phyloP scores from a whole-genome alignment of 2,329 filamentous ascomycete species.

The Coniella lustricola region DNA sequence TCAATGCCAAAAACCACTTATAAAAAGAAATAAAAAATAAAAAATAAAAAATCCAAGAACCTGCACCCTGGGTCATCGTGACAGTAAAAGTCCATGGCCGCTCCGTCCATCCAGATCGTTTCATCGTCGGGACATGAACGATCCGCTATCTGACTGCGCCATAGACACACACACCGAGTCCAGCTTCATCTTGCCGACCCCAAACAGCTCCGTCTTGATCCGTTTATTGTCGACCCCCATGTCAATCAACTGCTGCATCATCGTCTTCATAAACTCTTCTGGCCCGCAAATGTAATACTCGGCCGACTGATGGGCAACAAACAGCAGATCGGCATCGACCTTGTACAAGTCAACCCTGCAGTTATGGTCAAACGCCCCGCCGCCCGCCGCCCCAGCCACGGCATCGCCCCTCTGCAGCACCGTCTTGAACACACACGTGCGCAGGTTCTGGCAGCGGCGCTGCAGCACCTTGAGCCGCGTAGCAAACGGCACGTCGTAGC shows the following conservation, averaged over 20 bases:
- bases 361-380: slow-evolving; percentile 33
- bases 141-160: slow-evolving; percentile 5
- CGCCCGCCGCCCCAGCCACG: slow-evolving; percentile 15
- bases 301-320: slow-evolving; percentile 30
- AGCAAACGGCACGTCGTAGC: slow-evolving; percentile 42
- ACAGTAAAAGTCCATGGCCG: too few relatives aligned
- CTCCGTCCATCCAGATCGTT: slow-evolving; percentile 9
- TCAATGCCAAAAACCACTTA: too few relatives aligned
- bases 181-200: slow-evolving; percentile 28
- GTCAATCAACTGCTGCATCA: slow-evolving; percentile 30
- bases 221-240: slow-evolving; percentile 28
- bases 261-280: slow-evolving; percentile 40
- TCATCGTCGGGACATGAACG: slow-evolving; percentile 13
- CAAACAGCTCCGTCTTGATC: slow-evolving; percentile 34
- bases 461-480: slow-evolving; percentile 38
- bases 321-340: slow-evolving; percentile 33
- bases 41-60: too few relatives aligned
- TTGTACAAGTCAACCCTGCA: slow-evolving; percentile 34
- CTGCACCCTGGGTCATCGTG: too few relatives aligned
- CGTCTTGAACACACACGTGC: slow-evolving; percentile 38
- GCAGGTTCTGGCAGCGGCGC: slow-evolving; percentile 23
- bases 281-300: slow-evolving; percentile 44
- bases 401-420: slow-evolving; percentile 36
- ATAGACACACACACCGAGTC: slow-evolving; percentile 9
- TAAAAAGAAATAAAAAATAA: too few relatives aligned